Conservation (phyloP, 148 eudicot genomes). For the Heliosperma pusillum region DNA sequence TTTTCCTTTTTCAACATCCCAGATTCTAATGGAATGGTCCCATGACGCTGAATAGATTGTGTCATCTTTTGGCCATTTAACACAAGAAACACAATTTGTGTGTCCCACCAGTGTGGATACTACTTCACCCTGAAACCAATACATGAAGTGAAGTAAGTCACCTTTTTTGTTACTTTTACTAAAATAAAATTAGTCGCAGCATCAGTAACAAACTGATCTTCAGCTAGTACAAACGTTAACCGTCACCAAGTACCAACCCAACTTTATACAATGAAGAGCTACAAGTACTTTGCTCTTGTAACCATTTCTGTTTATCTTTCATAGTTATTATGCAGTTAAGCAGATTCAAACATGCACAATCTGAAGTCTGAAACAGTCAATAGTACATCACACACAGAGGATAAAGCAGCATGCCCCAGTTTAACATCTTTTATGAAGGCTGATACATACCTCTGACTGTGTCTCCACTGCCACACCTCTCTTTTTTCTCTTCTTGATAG, state of each 20-base stretch:
- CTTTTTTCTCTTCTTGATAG: constrained; percentile 82
- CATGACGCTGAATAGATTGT: constrained; percentile 93
- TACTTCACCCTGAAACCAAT: constrained; percentile 63
- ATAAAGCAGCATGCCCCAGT: background rate
- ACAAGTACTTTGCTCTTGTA: background rate
- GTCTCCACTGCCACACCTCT: constrained; percentile 42
- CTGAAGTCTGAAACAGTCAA: constrained; percentile 1
- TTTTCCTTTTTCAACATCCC: constrained; percentile 91
- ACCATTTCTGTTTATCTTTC: background rate
- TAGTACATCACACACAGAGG: background rate
- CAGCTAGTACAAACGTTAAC: background rate
- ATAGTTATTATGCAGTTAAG: background rate
- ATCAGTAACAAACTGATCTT: background rate
- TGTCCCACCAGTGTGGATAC: constrained; percentile 78
- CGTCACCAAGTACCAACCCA: background rate
- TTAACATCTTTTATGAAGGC: background rate
- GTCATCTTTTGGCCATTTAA: constrained; percentile 70
- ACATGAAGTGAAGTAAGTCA: constrained; percentile 3
- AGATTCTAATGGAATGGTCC: constrained; percentile 89
- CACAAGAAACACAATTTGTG: constrained; percentile 85
- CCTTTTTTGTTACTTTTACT: background rate
- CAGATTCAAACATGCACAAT: background rate
- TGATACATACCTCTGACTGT: constrained; percentile 53
- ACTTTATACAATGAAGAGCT: background rate
- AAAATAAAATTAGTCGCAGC: background rate